Evolutionary conservation across 148 eudicot genomes (phyloP).

Genomic region (Camellia japonica): DNA sequence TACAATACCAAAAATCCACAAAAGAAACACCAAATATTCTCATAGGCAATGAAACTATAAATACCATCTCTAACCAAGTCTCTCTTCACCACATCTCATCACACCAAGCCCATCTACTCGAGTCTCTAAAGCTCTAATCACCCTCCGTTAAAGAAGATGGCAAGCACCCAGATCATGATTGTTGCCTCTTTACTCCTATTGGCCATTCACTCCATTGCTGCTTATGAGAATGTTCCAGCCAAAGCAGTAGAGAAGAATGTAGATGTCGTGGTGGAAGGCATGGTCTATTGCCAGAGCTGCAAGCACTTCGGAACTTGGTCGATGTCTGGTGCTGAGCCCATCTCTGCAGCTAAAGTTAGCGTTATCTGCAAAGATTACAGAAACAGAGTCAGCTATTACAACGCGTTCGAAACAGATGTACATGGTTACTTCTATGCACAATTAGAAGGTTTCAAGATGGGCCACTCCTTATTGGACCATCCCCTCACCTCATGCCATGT

Average conservation of each 20-base stretch:
- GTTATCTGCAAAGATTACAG: constrained; percentile 74
- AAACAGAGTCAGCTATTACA: constrained; percentile 65
- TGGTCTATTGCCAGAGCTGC: constrained; percentile 89
- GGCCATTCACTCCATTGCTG: constrained; percentile 21
- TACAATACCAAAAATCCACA: neutral
- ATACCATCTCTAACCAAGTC: constrained; percentile 20
- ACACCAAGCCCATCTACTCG: constrained; percentile 13
- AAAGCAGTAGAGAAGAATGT: constrained; percentile 20
- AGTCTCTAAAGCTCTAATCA: constrained; percentile 7
- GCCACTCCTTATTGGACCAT: constrained; percentile 53
- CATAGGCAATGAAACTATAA: constrained; percentile 26
- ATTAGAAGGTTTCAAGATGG: constrained; percentile 53
- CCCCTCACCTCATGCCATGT: constrained; percentile 77
- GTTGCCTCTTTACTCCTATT: constrained; percentile 37
- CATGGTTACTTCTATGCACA: constrained; percentile 65
- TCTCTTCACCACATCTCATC: neutral
- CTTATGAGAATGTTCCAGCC: constrained; percentile 21
- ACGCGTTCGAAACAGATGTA: constrained; percentile 34
- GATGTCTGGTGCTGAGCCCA: constrained; percentile 54
- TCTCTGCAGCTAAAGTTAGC: constrained; percentile 48
- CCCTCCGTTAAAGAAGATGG: constrained; percentile 32
- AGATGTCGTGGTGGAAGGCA: constrained; percentile 69
- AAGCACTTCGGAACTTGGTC: constrained; percentile 48
- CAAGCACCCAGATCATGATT: constrained; percentile 28
- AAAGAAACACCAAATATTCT: constrained; percentile 14